A percentile compares a stretch with the other conserved stretches of the same genome.
These are phyloP conservation scores for Pseudisothecium myosuroides DNA, from an alignment of 225 moss, liverwort and hornwort species.

Conservation along the genomic window DNA sequence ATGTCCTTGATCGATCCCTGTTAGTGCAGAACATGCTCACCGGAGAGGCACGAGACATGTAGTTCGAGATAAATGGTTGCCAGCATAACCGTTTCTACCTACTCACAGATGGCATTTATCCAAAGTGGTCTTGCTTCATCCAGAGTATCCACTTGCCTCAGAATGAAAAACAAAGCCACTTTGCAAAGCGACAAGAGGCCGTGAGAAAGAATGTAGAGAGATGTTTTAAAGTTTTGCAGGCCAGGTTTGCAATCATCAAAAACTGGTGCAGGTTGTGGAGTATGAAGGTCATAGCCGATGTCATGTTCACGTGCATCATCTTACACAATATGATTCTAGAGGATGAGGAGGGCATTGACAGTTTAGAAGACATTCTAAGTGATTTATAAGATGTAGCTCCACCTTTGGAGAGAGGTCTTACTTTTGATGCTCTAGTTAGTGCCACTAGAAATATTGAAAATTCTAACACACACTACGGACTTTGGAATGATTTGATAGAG, in stretches of 20 bases:
- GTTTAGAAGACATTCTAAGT: not conserved
- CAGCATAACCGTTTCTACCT: too few species aligned
- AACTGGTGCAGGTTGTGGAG: not conserved
- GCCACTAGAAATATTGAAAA: not conserved
- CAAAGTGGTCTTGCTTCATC: not conserved
- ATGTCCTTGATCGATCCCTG: not conserved
- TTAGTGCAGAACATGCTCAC: fast-evolving
- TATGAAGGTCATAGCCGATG: not conserved
- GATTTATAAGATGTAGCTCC: not conserved
- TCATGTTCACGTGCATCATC: not conserved
- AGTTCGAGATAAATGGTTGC: not conserved
- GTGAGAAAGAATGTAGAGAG: not conserved
- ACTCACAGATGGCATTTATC: not conserved
- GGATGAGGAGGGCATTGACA: fast-evolving
- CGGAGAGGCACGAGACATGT: fast-evolving
- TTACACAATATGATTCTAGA: not conserved
- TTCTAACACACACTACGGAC: fast-evolving
- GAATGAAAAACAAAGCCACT: not conserved
- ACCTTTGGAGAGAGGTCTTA: not conserved
- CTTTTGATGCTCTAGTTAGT: not conserved
- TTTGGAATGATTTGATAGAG: not conserved
- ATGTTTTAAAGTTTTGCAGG: not conserved
- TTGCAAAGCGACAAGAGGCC: not conserved
- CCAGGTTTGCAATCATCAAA: not conserved
- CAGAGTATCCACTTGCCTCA: not conserved